Evolutionary conservation across 2,329 filamentous ascomycete species (phyloP).

Genomic region (Colletotrichum zoysiae): DNA sequence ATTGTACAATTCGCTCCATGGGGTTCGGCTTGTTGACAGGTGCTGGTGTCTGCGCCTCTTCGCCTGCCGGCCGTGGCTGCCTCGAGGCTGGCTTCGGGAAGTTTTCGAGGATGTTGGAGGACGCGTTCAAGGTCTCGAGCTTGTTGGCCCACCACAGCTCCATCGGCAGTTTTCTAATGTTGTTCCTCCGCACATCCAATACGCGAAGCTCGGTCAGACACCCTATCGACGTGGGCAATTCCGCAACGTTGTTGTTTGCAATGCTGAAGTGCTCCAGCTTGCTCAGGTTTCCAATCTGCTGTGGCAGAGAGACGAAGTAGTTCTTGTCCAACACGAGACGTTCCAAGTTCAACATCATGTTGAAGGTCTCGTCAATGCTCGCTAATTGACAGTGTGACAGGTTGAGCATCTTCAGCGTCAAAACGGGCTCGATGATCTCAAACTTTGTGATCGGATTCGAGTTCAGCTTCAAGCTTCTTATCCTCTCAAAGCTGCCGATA

Average conservation of each 20-base stretch:
- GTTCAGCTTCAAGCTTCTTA: slow-evolving; percentile 89
- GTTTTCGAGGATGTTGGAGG: slow-evolving; percentile 89
- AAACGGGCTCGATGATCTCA: slow-evolving; percentile 80
- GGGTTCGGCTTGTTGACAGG: slow-evolving; percentile 55
- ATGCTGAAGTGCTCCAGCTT: slow-evolving; percentile 94
- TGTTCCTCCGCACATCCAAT: slow-evolving; percentile 93
- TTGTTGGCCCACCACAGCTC: slow-evolving; percentile 97
- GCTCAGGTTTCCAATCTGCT: slow-evolving; percentile 84
- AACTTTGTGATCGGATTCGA: slow-evolving; percentile 97
- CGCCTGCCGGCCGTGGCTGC: slow-evolving; percentile 70
- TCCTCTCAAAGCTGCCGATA: slow-evolving; percentile 85
- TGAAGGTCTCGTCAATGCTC: slow-evolving; percentile 89
- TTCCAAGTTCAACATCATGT: slow-evolving; percentile 87
- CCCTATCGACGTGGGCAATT: slow-evolving; percentile 88
- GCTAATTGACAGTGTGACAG: slow-evolving; percentile 92
- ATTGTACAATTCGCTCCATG: slow-evolving; percentile 63
- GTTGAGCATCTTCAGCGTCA: slow-evolving; percentile 87
- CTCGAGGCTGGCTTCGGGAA: slow-evolving; percentile 90
- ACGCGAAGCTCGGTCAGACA: slow-evolving; percentile 86
- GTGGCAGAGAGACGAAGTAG: slow-evolving; percentile 91
- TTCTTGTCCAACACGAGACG: slow-evolving; percentile 94
- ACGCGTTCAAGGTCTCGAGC: slow-evolving; percentile 92
- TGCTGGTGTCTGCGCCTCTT: slow-evolving; percentile 54
- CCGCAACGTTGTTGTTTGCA: slow-evolving; percentile 88
- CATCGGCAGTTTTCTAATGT: slow-evolving; percentile 86